phyloP scores from a whole-genome alignment of 1,284 basidiomycete species.

The Pyrrhoderma lamaoense region DNA sequence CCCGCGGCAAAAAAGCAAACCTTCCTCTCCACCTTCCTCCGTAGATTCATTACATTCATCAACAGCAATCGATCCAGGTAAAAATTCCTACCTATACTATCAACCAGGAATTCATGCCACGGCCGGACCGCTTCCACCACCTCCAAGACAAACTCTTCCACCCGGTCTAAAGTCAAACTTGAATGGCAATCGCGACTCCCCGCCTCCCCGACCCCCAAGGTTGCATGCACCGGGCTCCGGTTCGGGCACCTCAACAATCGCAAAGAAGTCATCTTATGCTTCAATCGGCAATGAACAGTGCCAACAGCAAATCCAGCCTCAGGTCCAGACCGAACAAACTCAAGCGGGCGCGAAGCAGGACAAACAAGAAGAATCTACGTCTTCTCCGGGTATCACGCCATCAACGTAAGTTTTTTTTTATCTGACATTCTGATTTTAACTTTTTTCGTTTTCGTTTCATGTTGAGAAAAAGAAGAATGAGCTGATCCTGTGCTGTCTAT shows the following conservation, averaged over 20 bases:
- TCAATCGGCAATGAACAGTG: neutral
- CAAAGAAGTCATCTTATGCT: constrained; percentile 9
- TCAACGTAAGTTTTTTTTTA: constrained; percentile 7
- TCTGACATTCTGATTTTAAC: neutral
- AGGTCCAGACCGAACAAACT: too few relatives aligned
- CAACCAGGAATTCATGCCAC: constrained; percentile 62
- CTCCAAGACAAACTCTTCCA: constrained; percentile 40
- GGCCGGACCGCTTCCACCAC: constrained; percentile 63
- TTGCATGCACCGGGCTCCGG: constrained; percentile 13
- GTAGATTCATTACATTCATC: too few relatives aligned
- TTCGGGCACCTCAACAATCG: constrained; percentile 5
- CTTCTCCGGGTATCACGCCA: constrained; percentile 7
- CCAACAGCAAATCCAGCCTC: too few relatives aligned
- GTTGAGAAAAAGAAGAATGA: too few relatives aligned
- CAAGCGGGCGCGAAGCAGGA: too few relatives aligned
- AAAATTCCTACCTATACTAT: constrained; percentile 45
- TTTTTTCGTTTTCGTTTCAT: too few relatives aligned
- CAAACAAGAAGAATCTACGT: too few relatives aligned
- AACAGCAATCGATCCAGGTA: too few relatives aligned
- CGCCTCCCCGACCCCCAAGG: constrained; percentile 17
- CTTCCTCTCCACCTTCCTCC: constrained; percentile 2
- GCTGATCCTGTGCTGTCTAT: too few relatives aligned
- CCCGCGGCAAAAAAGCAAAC: neutral
- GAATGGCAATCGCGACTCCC: constrained; percentile 7
- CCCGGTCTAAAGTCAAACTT: constrained; percentile 36